Conservation (phyloP, 345 rosid genomes). For the Populus nigra region DNA sequence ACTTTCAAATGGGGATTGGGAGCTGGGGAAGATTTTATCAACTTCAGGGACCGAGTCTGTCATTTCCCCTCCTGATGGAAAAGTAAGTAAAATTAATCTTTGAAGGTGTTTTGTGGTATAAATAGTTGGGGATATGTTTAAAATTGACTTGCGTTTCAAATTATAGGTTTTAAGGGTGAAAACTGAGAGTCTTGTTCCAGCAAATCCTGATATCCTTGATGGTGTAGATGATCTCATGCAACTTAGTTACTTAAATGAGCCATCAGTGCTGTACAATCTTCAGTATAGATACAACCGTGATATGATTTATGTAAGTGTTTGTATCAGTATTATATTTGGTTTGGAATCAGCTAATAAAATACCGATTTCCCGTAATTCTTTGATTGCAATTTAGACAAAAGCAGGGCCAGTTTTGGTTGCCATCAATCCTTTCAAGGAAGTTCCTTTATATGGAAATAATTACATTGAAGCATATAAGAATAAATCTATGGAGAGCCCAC, state of each 20-base stretch:
- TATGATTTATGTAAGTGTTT: constrained; percentile 83
- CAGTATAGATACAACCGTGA: constrained; percentile 82
- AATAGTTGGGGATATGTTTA: constrained; percentile 15
- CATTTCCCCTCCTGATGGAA: constrained; percentile 68
- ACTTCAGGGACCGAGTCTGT: constrained; percentile 64
- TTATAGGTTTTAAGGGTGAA: constrained; percentile 62
- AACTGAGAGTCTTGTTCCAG: constrained; percentile 71
- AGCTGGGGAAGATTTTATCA: constrained; percentile 68
- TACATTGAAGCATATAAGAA: constrained; percentile 80
- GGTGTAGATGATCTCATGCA: constrained; percentile 99
- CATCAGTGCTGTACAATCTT: constrained; percentile 89
- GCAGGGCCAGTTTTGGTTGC: constrained; percentile 99
- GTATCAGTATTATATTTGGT: constrained; percentile 10
- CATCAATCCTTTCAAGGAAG: constrained; percentile 90
- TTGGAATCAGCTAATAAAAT: constrained; percentile 9
- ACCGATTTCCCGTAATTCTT: constrained; percentile 10
- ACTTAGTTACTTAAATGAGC: constrained; percentile 95
- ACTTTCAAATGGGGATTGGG: constrained; percentile 87
- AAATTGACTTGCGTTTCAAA: constrained; percentile 8
- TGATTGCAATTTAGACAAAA: constrained; percentile 61
- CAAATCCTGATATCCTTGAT: constrained; percentile 98
- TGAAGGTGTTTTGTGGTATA: constrained; percentile 9
- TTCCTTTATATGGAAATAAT: constrained; percentile 79
- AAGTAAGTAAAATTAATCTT: constrained; percentile 46
- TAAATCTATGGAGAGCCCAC: constrained; percentile 72